Conservation (phyloP, 495 filamentous ascomycete species). For the Lentithecium fluviatile region DNA sequence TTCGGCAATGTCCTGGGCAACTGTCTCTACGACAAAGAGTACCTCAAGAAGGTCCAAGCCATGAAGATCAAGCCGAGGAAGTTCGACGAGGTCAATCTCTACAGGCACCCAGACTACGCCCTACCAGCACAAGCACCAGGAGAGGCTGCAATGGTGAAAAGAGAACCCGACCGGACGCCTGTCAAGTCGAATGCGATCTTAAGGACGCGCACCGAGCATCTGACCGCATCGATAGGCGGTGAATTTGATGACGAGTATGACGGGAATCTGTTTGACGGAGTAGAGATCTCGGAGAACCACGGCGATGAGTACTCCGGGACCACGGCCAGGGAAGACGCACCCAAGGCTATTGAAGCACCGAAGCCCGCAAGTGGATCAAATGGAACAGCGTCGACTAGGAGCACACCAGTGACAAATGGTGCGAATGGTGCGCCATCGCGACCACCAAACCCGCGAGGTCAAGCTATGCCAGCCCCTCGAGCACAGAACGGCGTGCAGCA, state of each 20-base stretch:
- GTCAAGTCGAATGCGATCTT: slow-evolving; percentile 5
- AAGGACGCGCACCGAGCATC: slow-evolving; percentile 30
- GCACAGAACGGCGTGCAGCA: slow-evolving; percentile 28
- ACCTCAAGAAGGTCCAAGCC: slow-evolving; percentile 77
- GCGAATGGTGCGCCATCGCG: slow-evolving; percentile 15
- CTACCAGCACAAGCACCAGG: slow-evolving; percentile 53
- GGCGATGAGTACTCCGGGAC: slow-evolving; percentile 28
- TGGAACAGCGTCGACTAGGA: slow-evolving; percentile 18
- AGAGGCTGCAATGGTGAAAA: slow-evolving; percentile 47
- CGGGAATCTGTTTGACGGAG: slow-evolving; percentile 52
- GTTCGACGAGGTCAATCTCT: slow-evolving; percentile 72
- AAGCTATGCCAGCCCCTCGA: slow-evolving; percentile 39
- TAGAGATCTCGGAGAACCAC: slow-evolving; percentile 35
- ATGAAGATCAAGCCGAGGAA: slow-evolving; percentile 67
- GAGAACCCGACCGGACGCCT: slow-evolving; percentile 10
- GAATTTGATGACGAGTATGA: slow-evolving; percentile 66
- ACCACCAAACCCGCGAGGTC: slow-evolving; percentile 31
- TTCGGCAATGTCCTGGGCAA: slow-evolving; percentile 97
- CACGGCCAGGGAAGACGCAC: background rate
- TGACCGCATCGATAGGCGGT: slow-evolving; percentile 21
- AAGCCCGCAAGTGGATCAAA: slow-evolving; percentile 8
- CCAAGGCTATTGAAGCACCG: slow-evolving; percentile 2
- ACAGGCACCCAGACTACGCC: slow-evolving; percentile 75
- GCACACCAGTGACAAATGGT: slow-evolving; percentile 12
- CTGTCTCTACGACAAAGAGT: slow-evolving; percentile 96